Evolutionary conservation across 83 land plant genomes (phyloP).

Genomic region (Larix sibirica): DNA sequence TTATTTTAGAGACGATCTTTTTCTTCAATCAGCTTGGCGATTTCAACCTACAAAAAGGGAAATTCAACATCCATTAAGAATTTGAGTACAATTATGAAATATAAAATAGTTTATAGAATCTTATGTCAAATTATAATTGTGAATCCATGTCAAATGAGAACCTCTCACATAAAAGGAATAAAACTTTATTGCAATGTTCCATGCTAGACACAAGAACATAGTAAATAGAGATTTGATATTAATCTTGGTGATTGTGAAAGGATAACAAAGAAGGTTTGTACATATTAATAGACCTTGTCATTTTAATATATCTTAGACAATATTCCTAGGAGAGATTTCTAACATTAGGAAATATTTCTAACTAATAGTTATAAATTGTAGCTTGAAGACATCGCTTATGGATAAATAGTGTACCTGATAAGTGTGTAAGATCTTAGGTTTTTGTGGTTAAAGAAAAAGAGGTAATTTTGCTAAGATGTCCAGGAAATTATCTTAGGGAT

Average conservation of each 20-base stretch:
- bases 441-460: not conserved
- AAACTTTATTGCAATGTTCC: not conserved
- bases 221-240: not conserved
- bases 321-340: not conserved
- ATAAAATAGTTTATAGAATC: not conserved
- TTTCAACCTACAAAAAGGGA: constrained; percentile 36
- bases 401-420: not conserved
- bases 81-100: not conserved
- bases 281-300: not conserved
- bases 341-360: not conserved
- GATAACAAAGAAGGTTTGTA: not conserved
- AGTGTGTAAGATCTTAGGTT: not conserved
- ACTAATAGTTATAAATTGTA: not conserved
- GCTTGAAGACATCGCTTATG: not conserved
- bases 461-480: not conserved
- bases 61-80: not conserved
- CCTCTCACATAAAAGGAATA: not conserved
- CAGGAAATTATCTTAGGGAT: not conserved
- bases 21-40: constrained; percentile 34
- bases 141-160: not conserved
- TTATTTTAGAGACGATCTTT: constrained; percentile 24
- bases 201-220: not conserved
- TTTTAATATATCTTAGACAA: not conserved
- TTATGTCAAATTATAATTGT: not conserved
- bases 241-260: not conserved